A percentile compares a stretch with the other conserved stretches of the same genome.
phyloP scores from a whole-genome alignment of 2,329 filamentous ascomycete genomes.

The Claviceps sorghi region DNA sequence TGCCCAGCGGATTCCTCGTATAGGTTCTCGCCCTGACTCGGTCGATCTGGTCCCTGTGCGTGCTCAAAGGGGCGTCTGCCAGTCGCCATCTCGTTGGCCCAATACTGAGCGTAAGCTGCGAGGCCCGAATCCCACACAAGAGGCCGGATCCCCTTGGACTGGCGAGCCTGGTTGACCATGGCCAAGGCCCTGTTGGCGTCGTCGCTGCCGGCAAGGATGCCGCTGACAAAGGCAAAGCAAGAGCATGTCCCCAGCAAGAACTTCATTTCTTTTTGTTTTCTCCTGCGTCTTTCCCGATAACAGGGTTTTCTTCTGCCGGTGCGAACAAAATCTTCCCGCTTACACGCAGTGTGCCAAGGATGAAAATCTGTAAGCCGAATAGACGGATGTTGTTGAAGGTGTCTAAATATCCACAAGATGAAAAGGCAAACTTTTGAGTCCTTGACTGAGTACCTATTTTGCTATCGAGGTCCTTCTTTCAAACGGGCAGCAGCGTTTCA shows the following conservation, averaged over 20 bases:
- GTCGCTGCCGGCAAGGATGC: conserved; percentile 8
- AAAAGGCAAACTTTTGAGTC: background rate
- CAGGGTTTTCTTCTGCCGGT: background rate
- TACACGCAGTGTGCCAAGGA: background rate
- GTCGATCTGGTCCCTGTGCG: conserved; percentile 16
- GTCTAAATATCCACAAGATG: background rate
- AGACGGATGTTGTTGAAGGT: background rate
- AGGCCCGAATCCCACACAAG: conserved; percentile 18
- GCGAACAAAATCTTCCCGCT: background rate
- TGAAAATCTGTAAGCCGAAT: background rate
- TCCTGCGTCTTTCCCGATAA: background rate
- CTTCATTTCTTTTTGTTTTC: conserved; percentile 1
- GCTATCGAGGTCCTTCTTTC: too few relatives aligned
- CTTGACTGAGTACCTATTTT: too few relatives aligned
- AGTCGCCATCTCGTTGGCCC: conserved; percentile 20
- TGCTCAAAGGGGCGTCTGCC: conserved; percentile 18
- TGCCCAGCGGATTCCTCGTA: conserved; percentile 17
- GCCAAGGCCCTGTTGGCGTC: conserved; percentile 14
- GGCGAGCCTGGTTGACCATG: conserved; percentile 19
- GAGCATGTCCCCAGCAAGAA: background rate
- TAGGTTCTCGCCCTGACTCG: conserved; percentile 21
- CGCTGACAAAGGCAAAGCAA: conserved; percentile 5
- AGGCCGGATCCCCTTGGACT: conserved; percentile 13
- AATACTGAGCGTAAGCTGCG: conserved; percentile 19
- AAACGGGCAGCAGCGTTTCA: background rate